Evolutionary conservation across 2,329 filamentous ascomycete species (phyloP), one percentile per base, ranked within the genome.

Genomic region (Colletotrichum eleusines): DNA sequence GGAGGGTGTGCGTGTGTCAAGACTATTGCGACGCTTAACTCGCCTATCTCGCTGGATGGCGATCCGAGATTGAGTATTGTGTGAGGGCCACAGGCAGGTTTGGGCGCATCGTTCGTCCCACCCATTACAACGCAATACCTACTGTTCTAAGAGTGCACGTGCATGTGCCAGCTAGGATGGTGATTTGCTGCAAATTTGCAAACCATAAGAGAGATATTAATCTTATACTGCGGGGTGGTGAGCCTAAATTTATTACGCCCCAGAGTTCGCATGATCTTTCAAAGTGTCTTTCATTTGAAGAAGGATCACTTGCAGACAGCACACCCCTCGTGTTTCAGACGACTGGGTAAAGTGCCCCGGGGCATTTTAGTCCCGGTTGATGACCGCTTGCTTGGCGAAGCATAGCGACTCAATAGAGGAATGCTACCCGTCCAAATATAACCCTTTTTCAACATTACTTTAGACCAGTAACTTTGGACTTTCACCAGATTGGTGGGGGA

Each of bases 11-110:
- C 31, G 4, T 33, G 31, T 33, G 31, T 18, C 28, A 31, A 46
- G 57, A 5, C 3, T 11, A 31, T 28, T 16, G 40, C 46, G 57
- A 33, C 33, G 18, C 40, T 60, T 14, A 12, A n/a, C 12, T 44
- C 26, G n/a, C 57, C 33, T 11, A 60, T 33, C 23, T 60, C 38
- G 12, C 40, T 60, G 57, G 40, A 46, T 28, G 28, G 40, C 18
- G 57, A 46, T 60, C 40, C 57, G 57, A 60, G 40, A 33, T 14
- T 26, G 26, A 59, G 55, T 59, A 5, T 42, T 59, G 18, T 59
- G 55, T 20, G 26, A 59, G 26, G 26, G 26, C 11, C 28, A 40
- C 57, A 33, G 26, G 26, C 18, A 3, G 33, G 40, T 59, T 44
- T 44, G 20, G 9, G 26, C 26, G 28, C 12, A 6, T 12, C 7